A percentile compares a stretch with the other conserved stretches of the same genome.
These are phyloP conservation scores for Colletotrichum acutatum DNA, from an alignment of 2,329 filamentous ascomycete genomes.

Conservation along the genomic window DNA sequence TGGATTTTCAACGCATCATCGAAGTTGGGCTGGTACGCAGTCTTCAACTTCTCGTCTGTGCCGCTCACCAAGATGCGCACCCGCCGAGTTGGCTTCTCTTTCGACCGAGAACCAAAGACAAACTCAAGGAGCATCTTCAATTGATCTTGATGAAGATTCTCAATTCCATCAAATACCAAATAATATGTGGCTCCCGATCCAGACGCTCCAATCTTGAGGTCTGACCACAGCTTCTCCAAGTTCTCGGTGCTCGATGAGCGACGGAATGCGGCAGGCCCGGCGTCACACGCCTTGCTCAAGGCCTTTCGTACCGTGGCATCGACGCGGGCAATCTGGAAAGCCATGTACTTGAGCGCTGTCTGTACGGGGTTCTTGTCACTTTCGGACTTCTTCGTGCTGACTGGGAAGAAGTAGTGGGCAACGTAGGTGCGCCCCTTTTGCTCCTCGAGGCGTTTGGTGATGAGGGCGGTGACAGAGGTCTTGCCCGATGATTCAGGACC, in stretches of 20 bases:
- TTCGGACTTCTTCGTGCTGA: background rate
- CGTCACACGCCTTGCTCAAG: background rate
- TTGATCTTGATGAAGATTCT: background rate
- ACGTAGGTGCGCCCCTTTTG: background rate
- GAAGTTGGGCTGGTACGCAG: background rate
- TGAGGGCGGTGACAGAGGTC: background rate
- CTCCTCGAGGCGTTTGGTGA: background rate
- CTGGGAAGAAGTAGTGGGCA: background rate
- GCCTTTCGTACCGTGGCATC: background rate
- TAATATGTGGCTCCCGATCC: background rate
- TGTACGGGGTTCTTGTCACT: background rate
- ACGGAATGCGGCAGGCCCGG: background rate
- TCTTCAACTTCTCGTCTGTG: background rate
- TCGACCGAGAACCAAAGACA: background rate
- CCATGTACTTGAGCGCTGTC: background rate
- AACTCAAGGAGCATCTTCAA: background rate
- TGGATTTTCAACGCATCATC: background rate
- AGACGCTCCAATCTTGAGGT: background rate
- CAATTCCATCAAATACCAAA: background rate
- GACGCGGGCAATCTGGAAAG: background rate
- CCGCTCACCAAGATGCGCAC: background rate
- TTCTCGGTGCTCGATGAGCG: background rate
- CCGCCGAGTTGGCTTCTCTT: background rate
- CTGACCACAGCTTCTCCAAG: background rate
- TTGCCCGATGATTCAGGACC: background rate